phyloP scores from a whole-genome alignment of 306 rosid genomes.

The Quercus agrifolia region DNA sequence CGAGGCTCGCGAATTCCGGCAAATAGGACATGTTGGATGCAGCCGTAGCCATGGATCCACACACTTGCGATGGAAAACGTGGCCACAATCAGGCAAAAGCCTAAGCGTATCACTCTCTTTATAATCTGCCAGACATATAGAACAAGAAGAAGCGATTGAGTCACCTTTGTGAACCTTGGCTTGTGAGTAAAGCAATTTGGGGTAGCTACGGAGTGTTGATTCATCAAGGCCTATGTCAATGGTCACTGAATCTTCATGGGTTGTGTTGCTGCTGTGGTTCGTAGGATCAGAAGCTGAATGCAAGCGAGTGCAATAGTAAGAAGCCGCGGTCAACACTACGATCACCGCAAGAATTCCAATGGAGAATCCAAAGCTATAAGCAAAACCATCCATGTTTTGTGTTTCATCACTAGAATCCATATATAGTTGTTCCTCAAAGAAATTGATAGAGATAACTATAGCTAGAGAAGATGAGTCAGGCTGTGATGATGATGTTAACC shows the following conservation, averaged over 20 bases:
- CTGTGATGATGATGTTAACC: too few relatives aligned
- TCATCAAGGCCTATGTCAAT: conserved; percentile 16
- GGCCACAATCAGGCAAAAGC: conserved; percentile 32
- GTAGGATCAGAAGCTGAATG: background rate
- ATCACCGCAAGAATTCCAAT: conserved; percentile 13
- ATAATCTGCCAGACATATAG: conserved; percentile 23
- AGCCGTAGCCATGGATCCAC: conserved; percentile 22
- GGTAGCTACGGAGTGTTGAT: conserved; percentile 1
- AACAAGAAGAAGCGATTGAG: background rate
- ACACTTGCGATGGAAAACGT: conserved; percentile 18
- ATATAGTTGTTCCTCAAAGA: background rate
- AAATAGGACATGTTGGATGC: conserved; percentile 14
- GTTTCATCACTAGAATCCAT: background rate
- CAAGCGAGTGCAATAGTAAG: conserved; percentile 11
- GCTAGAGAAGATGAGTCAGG: too few relatives aligned
- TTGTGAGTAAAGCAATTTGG: conserved; percentile 7
- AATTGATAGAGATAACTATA: too few relatives aligned
- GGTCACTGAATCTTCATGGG: background rate
- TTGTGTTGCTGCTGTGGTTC: background rate
- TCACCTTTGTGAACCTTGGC: conserved; percentile 7
- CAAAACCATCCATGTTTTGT: background rate
- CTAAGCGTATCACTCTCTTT: conserved; percentile 11
- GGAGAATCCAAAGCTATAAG: conserved; percentile 15
- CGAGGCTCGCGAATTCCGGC: too few relatives aligned
- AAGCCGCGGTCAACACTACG: background rate